Evolutionary conservation across 176 grass and related monocot species (phyloP), one percentile per base, ranked within the genome.

Genomic region (Oryza officinalis): DNA sequence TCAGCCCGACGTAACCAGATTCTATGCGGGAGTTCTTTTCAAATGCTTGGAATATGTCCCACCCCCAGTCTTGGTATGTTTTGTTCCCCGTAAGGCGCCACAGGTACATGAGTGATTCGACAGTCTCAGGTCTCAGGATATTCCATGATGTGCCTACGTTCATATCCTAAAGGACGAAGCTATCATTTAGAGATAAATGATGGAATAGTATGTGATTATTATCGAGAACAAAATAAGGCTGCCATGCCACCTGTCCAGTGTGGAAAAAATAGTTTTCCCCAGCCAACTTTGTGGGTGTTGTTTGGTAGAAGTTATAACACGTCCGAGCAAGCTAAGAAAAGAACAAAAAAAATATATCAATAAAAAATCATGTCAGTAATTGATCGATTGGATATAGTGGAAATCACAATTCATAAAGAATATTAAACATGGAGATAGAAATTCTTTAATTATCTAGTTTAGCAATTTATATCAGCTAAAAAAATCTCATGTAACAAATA

Each of bases 1-100:
- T 99, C 65, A 99, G 79, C 69, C 97, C 97, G 4, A 96, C 93
- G 72, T 99, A 99, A 74, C 93, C 96, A 79, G 93, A 96, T 85
- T 90, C 93, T 77, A 91, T 84, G 60, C 91, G 89, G 27, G 96
- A 94, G 90, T 96, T 96, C 89, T 94, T 96, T 80, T 99, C 97
- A 84, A 99, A 99, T 79, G 97, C 97, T 84, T 90, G 89, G 87
- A 99, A 99, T 90, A 99, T 99, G 84, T 99, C 79, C 97, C 97
- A 99, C 20, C 97, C 97, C 97, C 97, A 99, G 65, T 99, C 97
- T 88, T 96, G 97, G 83, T 99, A 99, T 71, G 89, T 99, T 91
- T 96, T 96, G 71, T 99, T 90, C 72, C 97, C 97, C 11, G 97
- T 99, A 38, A 99, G 50, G 49, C 97, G 93, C 87, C 89, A 99